Conservation (phyloP, 805 yeast genomes). For the Nakazawaea peltata region DNA sequence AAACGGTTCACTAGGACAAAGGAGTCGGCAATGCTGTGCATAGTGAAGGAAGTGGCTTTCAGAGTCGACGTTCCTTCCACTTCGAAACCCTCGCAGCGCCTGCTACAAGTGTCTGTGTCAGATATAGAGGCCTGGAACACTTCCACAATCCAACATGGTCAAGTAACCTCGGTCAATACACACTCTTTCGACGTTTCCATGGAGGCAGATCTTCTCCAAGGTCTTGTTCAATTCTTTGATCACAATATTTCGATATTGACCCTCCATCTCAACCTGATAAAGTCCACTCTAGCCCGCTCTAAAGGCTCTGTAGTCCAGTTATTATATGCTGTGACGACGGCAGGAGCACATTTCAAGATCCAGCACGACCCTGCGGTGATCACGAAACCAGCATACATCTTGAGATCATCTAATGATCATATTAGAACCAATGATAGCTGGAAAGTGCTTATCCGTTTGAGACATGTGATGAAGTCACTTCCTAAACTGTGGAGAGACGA, state of each 20-base stretch:
- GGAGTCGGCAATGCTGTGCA: too few relatives aligned
- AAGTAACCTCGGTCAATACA: conserved; percentile 9
- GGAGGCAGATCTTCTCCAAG: conserved; percentile 14
- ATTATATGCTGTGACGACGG: conserved; percentile 31
- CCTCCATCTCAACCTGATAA: neutral
- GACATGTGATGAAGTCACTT: conserved; percentile 59
- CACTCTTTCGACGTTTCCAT: conserved; percentile 6
- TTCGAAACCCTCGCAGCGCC: too few relatives aligned
- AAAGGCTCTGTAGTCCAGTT: conserved; percentile 25
- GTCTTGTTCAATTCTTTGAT: conserved; percentile 17
- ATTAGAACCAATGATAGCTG: conserved; percentile 78
- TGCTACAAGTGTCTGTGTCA: too few relatives aligned
- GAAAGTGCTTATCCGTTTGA: conserved; percentile 72
- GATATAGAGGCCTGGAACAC: conserved; percentile 30
- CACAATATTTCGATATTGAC: neutral
- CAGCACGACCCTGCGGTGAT: conserved; percentile 84
- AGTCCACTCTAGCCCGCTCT: neutral
- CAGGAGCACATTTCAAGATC: conserved; percentile 34
- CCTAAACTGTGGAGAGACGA: conserved; percentile 43
- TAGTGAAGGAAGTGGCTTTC: too few relatives aligned
- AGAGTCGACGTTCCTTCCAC: too few relatives aligned
- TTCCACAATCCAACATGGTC: conserved; percentile 12
- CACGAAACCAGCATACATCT: conserved; percentile 80
- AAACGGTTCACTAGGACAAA: too few relatives aligned
- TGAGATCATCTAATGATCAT: conserved; percentile 65